These are phyloP conservation scores for Metarhizium humberi DNA, from an alignment of 2,329 filamentous ascomycete genomes.

Conservation along the genomic window DNA sequence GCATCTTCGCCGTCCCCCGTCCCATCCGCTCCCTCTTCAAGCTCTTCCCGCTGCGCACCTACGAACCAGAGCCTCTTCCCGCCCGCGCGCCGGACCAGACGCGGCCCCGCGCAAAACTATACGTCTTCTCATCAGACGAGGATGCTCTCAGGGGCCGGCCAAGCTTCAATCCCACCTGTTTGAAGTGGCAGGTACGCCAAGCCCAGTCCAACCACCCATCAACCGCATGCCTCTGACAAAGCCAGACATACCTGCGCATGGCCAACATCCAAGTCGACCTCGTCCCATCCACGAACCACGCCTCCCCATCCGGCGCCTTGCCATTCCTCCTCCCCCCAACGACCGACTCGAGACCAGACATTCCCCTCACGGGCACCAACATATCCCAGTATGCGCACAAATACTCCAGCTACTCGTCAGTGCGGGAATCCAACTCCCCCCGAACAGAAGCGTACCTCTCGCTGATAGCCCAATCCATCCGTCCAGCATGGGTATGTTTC, in stretches of 20 bases:
- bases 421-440: slow-evolving; percentile 31
- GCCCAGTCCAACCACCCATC: background rate
- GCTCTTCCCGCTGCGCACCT: slow-evolving; percentile 67
- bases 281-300: slow-evolving; percentile 78
- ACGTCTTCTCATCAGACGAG: slow-evolving; percentile 64
- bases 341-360: slow-evolving; percentile 32
- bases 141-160: slow-evolving; percentile 53
- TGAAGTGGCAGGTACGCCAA: slow-evolving; percentile 83
- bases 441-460: slow-evolving; percentile 68
- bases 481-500: slow-evolving; percentile 68
- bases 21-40: slow-evolving; percentile 80
- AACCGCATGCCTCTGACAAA: slow-evolving; percentile 22
- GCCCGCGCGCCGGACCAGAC: slow-evolving; percentile 38
- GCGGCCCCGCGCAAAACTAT: slow-evolving; percentile 47
- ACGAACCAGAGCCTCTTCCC: slow-evolving; percentile 68
- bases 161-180: slow-evolving; percentile 84
- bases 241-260: slow-evolving; percentile 68
- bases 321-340: slow-evolving; percentile 67
- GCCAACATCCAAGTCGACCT: slow-evolving; percentile 57
- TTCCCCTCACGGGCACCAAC: slow-evolving; percentile 44
- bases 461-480: slow-evolving; percentile 67
- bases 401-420: slow-evolving; percentile 26
- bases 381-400: slow-evolving; percentile 60
- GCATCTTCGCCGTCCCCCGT: slow-evolving; percentile 53
- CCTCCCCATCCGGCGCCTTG: slow-evolving; percentile 78